Percentiles rank a stretch among this genome's conserved stretches.
These are phyloP conservation scores for Domatiomyces catenatus DNA, from an alignment of 2,329 filamentous ascomycete species.

Conservation along the genomic window DNA sequence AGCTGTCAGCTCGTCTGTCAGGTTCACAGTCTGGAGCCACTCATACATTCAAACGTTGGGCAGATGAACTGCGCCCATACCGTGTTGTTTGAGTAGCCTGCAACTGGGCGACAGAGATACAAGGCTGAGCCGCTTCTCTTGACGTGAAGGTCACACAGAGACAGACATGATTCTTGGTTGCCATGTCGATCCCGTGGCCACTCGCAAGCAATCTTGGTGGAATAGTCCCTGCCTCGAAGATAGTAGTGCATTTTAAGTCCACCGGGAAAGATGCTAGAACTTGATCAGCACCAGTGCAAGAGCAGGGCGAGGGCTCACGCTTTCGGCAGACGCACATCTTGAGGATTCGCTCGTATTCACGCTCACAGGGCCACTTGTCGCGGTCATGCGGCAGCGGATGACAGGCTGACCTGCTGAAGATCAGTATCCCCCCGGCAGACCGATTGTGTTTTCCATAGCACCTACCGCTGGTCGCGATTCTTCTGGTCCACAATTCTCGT, in stretches of 20 bases:
- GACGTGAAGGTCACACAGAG: constrained; percentile 32
- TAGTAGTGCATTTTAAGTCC: constrained; percentile 8
- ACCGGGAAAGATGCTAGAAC: constrained; percentile 3
- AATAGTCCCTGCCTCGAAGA: constrained; percentile 26
- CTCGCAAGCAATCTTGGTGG: constrained; percentile 40
- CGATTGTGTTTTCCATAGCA: not conserved
- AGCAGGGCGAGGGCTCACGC: not conserved
- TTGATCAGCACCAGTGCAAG: not conserved
- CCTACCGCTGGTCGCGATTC: not conserved
- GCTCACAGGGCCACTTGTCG: not conserved
- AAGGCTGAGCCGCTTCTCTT: constrained; percentile 25
- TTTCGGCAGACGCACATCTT: not conserved
- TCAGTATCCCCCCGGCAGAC: not conserved
- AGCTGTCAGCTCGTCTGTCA: constrained; percentile 1
- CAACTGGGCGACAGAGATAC: constrained; percentile 24
- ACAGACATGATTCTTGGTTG: constrained; percentile 34
- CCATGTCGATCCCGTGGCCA: constrained; percentile 27
- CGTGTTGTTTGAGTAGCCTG: constrained; percentile 3
- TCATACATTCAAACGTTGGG: constrained; percentile 38
- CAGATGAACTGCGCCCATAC: constrained; percentile 43
- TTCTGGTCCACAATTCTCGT: constrained; percentile 3
- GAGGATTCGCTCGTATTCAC: not conserved
- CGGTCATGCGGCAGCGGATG: not conserved
- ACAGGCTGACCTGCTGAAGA: not conserved
- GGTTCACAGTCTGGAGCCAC: too few relatives aligned